Percentiles rank a stretch among this genome's conserved stretches.
These are phyloP conservation scores for Casuarina glauca DNA, from an alignment of 306 rosid species.

Conservation along the genomic window DNA sequence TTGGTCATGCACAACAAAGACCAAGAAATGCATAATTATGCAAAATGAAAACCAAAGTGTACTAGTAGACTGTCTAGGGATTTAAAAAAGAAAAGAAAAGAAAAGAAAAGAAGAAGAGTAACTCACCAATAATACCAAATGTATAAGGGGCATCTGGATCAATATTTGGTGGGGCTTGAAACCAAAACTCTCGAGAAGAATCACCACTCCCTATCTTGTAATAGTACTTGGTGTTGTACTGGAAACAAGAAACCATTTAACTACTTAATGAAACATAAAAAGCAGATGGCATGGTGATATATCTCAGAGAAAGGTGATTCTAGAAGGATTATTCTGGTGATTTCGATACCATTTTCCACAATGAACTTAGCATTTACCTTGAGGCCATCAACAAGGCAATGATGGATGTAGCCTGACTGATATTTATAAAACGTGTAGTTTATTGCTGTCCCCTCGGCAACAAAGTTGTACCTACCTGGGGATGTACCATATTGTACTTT, in stretches of 20 bases:
- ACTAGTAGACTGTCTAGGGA: background rate
- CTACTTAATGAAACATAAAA: slow-evolving; percentile 1
- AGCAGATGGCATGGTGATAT: background rate
- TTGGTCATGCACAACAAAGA: slow-evolving; percentile 1
- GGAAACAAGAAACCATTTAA: slow-evolving; percentile 40
- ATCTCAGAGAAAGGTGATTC: background rate
- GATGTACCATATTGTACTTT: slow-evolving; percentile 66
- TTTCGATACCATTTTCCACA: slow-evolving; percentile 17
- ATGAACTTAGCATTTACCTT: slow-evolving; percentile 50
- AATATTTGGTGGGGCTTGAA: slow-evolving; percentile 73
- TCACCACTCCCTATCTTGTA: slow-evolving; percentile 82
- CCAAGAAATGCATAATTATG: slow-evolving; percentile 13
- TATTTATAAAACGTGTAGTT: slow-evolving; percentile 79
- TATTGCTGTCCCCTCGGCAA: slow-evolving; percentile 53
- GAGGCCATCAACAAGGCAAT: slow-evolving; percentile 74
- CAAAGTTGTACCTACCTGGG: slow-evolving; percentile 35
- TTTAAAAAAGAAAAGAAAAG: background rate
- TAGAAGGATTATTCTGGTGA: slow-evolving; percentile 8
- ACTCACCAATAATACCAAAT: slow-evolving; percentile 91
- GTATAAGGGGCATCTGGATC: slow-evolving; percentile 71
- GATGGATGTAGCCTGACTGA: slow-evolving; percentile 89
- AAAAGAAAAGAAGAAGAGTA: slow-evolving; percentile 9
- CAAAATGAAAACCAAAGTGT: slow-evolving; percentile 13
- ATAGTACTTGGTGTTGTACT: slow-evolving; percentile 78
- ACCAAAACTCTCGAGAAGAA: slow-evolving; percentile 90